Conservation (phyloP, 768 basidiomycete species). For the Pluteus cervinus region DNA sequence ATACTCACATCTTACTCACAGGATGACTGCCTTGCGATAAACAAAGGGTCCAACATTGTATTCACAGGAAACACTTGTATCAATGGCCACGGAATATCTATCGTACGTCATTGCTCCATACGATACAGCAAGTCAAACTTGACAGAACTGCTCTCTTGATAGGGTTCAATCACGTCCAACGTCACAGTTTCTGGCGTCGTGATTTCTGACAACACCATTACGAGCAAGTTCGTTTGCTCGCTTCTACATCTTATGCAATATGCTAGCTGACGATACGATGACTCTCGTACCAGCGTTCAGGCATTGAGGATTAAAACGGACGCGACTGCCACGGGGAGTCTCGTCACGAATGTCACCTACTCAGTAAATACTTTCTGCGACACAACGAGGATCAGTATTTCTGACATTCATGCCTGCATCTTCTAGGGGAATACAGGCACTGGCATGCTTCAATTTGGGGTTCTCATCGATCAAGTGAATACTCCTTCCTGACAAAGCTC, state of each 20-base stretch:
- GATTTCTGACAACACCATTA: conserved; percentile 46
- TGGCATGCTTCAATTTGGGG: conserved; percentile 42
- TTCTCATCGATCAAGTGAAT: conserved; percentile 53
- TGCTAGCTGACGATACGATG: not conserved
- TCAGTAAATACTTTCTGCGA: conserved; percentile 22
- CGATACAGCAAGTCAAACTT: not conserved
- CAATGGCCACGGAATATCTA: conserved; percentile 60
- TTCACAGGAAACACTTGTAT: conserved; percentile 49
- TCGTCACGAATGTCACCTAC: conserved; percentile 45
- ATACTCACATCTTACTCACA: too few species aligned
- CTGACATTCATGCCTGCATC: not conserved
- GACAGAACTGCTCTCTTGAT: not conserved
- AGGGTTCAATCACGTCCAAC: conserved; percentile 52
- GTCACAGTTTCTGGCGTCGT: conserved; percentile 39
- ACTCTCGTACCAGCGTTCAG: conserved; percentile 29
- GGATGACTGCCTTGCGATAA: conserved; percentile 62
- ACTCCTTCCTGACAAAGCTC: not conserved
- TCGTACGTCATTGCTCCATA: conserved; percentile 37
- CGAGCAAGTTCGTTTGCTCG: conserved; percentile 47
- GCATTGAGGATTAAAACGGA: conserved; percentile 61
- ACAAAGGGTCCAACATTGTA: conserved; percentile 35
- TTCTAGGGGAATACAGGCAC: conserved; percentile 45
- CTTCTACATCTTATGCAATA: not conserved
- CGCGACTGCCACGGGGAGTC: conserved; percentile 34
- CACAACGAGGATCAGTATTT: conserved; percentile 1